Base-by-base conservation (phyloP, 75 land plant genomes). In the Pinus taeda region DNA sequence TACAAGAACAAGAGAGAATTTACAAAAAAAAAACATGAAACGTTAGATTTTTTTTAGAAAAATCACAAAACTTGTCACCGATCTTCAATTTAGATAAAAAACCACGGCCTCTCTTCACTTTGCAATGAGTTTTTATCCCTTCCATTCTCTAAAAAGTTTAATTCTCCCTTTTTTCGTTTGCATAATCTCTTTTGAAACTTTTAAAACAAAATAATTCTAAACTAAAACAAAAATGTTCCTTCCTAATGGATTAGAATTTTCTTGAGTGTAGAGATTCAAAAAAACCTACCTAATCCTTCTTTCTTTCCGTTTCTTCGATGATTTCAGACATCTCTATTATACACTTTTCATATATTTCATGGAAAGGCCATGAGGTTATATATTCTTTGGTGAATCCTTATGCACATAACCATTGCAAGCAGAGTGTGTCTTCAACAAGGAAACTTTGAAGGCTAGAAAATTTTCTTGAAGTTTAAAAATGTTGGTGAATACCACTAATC, bases 131-230 rank as follows among this genome's bases (percentile, higher is more conserved):
- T 78, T 85, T 93, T 56, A 95, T 74, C 17, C 71, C 81, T 71
- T 90, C 99, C 74, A 97, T 79, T 97, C 99, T 64, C 92, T 94
- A 59, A 83, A 81, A 78, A 93, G 76, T 75, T 85, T 84, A 30
- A 65, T 75, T 75, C 81, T 93, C 93, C 80, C 82, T 71, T 49
- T 87, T 88, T 65, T 93, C 82, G 76, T 76, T 96, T 49, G 79
- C 86, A 55, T 80, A 62, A 97, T 57, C 81, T 95, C 98, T 82
- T 84, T 91, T 62, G 84, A 45, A 59, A 97, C 81, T 98, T 97
- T 81, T 37, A 81, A 33, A 79, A 36, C 22, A 75, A 21, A 76
- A 49, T 33, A 15, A 55, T 36, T 70, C 65, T 59, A 17, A 24
- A 37, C 15, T 13, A 5, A 29, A 39, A 18, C 22, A 42, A 12